Evolutionary conservation across 306 rosid species (phyloP).

Genomic region (Vicia faba): DNA sequence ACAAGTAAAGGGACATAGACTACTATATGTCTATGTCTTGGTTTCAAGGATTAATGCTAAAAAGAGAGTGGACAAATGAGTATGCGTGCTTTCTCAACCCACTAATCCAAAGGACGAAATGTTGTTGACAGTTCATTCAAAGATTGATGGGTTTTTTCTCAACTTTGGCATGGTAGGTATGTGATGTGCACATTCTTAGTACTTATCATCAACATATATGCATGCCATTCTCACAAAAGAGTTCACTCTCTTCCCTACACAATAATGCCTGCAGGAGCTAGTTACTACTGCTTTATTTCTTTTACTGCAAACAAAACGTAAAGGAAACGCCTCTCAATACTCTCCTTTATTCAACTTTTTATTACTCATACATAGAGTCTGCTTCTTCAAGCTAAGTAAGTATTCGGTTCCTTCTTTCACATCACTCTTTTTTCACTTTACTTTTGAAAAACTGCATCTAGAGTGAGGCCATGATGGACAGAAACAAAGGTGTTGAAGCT

Average conservation of each 20-base stretch:
- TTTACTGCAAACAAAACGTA: conserved; percentile 70
- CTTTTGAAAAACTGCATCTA: conserved; percentile 34
- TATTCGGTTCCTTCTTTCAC: conserved; percentile 34
- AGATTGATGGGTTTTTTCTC: conserved; percentile 37
- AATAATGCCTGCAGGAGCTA: conserved; percentile 70
- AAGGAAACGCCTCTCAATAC: conserved; percentile 68
- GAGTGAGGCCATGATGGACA: conserved; percentile 59
- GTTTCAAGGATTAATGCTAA: conserved; percentile 51
- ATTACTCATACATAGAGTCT: conserved; percentile 36
- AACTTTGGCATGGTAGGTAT: too few relatives aligned
- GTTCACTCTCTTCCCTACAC: conserved; percentile 61
- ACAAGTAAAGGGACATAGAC: not conserved
- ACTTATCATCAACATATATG: conserved; percentile 36
- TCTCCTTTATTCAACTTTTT: conserved; percentile 42
- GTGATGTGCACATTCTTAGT: conserved; percentile 20
- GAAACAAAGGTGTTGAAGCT: conserved; percentile 69
- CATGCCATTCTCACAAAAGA: conserved; percentile 42
- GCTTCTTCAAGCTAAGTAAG: conserved; percentile 39
- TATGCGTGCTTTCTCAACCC: conserved; percentile 60
- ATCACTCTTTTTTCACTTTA: conserved; percentile 28
- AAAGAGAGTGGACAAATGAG: conserved; percentile 56
- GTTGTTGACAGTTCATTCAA: conserved; percentile 47
- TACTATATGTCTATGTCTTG: not conserved
- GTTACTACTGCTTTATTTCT: conserved; percentile 42
- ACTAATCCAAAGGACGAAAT: conserved; percentile 35